phyloP scores from a whole-genome alignment of 148 eudicot genomes.

The Cornus florida region DNA sequence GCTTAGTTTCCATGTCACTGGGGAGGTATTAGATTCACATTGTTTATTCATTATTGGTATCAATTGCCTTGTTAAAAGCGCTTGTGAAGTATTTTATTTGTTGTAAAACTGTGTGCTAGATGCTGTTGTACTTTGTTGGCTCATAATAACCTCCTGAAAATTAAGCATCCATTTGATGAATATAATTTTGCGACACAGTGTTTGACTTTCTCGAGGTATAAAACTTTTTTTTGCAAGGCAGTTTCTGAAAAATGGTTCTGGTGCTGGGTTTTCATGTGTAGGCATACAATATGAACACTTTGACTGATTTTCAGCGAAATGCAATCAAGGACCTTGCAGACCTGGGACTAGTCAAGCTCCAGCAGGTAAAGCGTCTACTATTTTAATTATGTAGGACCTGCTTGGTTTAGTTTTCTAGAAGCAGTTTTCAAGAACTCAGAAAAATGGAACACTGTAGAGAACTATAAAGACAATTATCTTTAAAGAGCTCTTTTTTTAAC shows the following conservation, averaged over 20 bases:
- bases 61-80: not conserved
- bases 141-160: conserved; percentile 5
- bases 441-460: too few relatives aligned
- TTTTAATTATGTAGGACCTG: not conserved
- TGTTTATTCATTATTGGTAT: not conserved
- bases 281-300: conserved; percentile 86
- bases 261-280: conserved; percentile 19
- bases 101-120: not conserved
- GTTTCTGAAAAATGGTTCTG: not conserved
- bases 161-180: conserved; percentile 6
- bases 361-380: conserved; percentile 57
- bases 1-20: conserved; percentile 95
- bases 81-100: not conserved
- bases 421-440: too few relatives aligned
- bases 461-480: too few relatives aligned
- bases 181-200: not conserved
- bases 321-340: conserved; percentile 85
- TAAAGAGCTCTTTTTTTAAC: too few relatives aligned
- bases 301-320: conserved; percentile 64
- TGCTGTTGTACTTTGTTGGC: conserved; percentile 3
- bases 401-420: too few relatives aligned
- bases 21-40: conserved; percentile 59
- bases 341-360: conserved; percentile 88
- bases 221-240: not conserved
- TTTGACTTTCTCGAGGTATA: not conserved